phyloP scores from a whole-genome alignment of 2,329 filamentous ascomycete species.

The Ceratocystis eucalypticola region DNA sequence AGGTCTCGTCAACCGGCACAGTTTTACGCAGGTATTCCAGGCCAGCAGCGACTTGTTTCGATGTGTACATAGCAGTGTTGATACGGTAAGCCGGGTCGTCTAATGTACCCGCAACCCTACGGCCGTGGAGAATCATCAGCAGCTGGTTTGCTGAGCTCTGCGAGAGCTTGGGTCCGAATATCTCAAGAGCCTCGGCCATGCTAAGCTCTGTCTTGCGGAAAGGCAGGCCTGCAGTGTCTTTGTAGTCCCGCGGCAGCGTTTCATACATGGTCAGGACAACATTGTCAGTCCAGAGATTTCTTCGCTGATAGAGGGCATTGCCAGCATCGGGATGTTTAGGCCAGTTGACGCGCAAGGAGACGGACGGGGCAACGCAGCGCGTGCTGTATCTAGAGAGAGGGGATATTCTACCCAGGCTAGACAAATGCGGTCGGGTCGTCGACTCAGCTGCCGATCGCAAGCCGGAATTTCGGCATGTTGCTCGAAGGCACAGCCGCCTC shows the following conservation, averaged over 20 bases:
- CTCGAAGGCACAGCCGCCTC: conserved; percentile 13
- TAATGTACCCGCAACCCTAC: conserved; percentile 49
- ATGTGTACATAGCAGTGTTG: conserved; percentile 35
- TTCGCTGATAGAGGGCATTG: conserved; percentile 5
- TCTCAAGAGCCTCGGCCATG: conserved; percentile 31
- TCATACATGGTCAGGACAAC: conserved; percentile 39
- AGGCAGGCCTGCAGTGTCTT: conserved; percentile 40
- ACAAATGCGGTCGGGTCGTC: conserved; percentile 13
- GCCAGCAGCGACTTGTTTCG: conserved; percentile 32
- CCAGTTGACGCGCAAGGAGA: conserved; percentile 16
- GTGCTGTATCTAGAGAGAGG: conserved; percentile 11
- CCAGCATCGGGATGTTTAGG: conserved; percentile 2
- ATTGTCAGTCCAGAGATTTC: conserved; percentile 20
- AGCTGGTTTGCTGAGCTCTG: conserved; percentile 37
- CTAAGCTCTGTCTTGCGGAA: conserved; percentile 40
- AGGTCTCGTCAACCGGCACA: conserved; percentile 45
- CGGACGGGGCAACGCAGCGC: conserved; percentile 1
- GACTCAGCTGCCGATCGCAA: conserved; percentile 1
- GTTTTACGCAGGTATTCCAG: conserved; percentile 42
- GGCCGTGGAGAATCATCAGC: conserved; percentile 46
- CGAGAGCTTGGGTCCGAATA: conserved; percentile 39
- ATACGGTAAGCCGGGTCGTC: conserved; percentile 41
- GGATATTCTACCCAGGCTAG: conserved; percentile 10
- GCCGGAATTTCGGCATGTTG: conserved; percentile 9
- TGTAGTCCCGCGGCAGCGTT: conserved; percentile 44